Base-by-base conservation (phyloP, 2,329 filamentous ascomycete species). In the Magnaporthiopsis poae region DNA sequence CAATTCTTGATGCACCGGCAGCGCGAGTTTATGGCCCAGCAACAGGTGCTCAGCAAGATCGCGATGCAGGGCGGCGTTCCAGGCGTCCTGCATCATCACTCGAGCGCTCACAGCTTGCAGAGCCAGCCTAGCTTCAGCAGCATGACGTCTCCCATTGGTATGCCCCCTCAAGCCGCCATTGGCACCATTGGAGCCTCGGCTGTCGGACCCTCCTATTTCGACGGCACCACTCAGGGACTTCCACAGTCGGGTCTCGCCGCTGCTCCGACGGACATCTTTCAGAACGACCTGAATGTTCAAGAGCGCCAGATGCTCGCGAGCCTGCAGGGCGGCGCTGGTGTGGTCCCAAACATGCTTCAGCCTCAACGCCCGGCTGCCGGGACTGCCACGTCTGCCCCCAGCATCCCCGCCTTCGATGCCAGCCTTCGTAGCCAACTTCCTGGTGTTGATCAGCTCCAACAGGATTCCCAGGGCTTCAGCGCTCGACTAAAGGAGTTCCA, bases 41-140 rank as follows among this genome's bases (percentile, higher is more conserved):
- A 96, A 74, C 64, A 96, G 73, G 84, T 86, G 8, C 87, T 92
- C 68, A 83, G 88, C 64, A 89, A 93, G 74, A 89, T 91, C 74
- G 88, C 88, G 66, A 82, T 90, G 72, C 85, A 83, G 65, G 68
- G 72, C 27, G 81, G 81, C 62, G 80, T 82, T 67, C 73, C 80
- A 66, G 73, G 77, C 25, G 72, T 80, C 68, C 83, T 98, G 11
- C 92, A 98, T 72, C 95, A 98, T 74, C 93, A 98, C 74, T 93
- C 92, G 0, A 98, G 94, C 74, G 91, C 92, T 11, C 94, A 98
- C 71, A 98, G 94, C 74, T 84, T 99, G 68, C 95, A 99, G 74
- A 97, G 92, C 75, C 95, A 99, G 77, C 94, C 94, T 29, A 98
- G 94, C 78, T 97, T 95, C 74, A 92, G 94, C 25, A 97, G 90